A percentile compares a stretch with the other conserved stretches of the same genome.
Conservation (phyloP, 129 eudicot genomes). For the Heracleum sosnowskyi region DNA sequence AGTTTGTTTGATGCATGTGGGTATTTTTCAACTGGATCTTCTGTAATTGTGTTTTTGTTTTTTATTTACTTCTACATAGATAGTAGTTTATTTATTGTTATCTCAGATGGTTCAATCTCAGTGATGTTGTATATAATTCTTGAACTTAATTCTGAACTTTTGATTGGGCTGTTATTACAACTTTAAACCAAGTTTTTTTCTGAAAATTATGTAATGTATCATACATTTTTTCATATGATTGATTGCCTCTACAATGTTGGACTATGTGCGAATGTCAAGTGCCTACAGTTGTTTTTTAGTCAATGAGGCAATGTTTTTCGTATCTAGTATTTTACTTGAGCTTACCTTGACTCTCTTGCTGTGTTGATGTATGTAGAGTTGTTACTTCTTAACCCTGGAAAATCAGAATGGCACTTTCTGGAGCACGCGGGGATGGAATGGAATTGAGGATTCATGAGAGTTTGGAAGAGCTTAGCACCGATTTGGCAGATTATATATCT, state of each 20-base stretch:
- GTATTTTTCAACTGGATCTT: slow-evolving; percentile 20
- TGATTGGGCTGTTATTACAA: background rate
- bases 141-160: slow-evolving; percentile 14
- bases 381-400: slow-evolving; percentile 9
- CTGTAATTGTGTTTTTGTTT: slow-evolving; percentile 4
- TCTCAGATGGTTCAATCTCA: slow-evolving; percentile 11
- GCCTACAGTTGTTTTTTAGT: background rate
- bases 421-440: slow-evolving; percentile 46
- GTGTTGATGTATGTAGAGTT: slow-evolving; percentile 13
- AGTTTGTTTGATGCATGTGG: slow-evolving; percentile 18
- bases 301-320: slow-evolving; percentile 8
- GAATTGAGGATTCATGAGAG: slow-evolving; percentile 63
- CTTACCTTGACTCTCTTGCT: slow-evolving; percentile 9
- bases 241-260: background rate
- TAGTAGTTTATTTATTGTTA: slow-evolving; percentile 1
- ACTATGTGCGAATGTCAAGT: background rate
- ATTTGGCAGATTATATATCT: slow-evolving; percentile 79
- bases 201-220: slow-evolving; percentile 8
- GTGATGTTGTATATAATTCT: slow-evolving; percentile 5
- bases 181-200: background rate
- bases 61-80: background rate
- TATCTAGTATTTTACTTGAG: slow-evolving; percentile 8
- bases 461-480: slow-evolving; percentile 70
- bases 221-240: background rate
- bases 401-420: slow-evolving; percentile 50